phyloP scores from a whole-genome alignment of 108 stramenopile species.

The Nitzschia sp. region DNA sequence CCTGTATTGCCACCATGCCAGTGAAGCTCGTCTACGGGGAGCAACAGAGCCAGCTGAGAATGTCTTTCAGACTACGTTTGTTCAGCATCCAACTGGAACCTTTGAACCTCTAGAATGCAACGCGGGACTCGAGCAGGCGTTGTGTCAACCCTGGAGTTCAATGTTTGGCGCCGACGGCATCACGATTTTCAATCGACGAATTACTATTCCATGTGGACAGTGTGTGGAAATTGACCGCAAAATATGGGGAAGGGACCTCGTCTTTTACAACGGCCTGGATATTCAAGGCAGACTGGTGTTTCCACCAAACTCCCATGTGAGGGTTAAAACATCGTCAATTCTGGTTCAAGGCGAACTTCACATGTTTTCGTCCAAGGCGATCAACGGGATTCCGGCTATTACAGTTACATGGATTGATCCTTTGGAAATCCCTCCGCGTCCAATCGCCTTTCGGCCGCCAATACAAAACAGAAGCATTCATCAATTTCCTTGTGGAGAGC shows the following conservation, averaged over 20 bases:
- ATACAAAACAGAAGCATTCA: background rate
- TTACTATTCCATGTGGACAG: constrained; percentile 41
- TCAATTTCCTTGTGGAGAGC: constrained; percentile 5
- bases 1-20: too few relatives aligned
- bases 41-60: background rate
- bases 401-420: constrained; percentile 51
- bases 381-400: constrained; percentile 45
- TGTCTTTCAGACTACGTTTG: background rate
- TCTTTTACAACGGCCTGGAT: constrained; percentile 41
- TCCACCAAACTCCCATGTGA: constrained; percentile 42
- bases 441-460: constrained; percentile 40
- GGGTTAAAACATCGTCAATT: constrained; percentile 54
- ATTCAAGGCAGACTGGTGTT: constrained; percentile 57
- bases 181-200: background rate
- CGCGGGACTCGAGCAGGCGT: constrained; percentile 9
- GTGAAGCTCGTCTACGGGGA: background rate
- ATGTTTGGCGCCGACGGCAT: constrained; percentile 5
- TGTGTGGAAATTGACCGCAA: constrained; percentile 32
- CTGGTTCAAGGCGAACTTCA: constrained; percentile 73
- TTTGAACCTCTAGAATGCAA: constrained; percentile 17
- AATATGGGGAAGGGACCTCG: background rate
- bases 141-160: constrained; percentile 16
- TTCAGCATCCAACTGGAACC: constrained; percentile 2
- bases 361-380: constrained; percentile 45
- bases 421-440: constrained; percentile 1